Conservation (phyloP, 352 stramenopile genomes). For the Globisporangium takayamanum region DNA sequence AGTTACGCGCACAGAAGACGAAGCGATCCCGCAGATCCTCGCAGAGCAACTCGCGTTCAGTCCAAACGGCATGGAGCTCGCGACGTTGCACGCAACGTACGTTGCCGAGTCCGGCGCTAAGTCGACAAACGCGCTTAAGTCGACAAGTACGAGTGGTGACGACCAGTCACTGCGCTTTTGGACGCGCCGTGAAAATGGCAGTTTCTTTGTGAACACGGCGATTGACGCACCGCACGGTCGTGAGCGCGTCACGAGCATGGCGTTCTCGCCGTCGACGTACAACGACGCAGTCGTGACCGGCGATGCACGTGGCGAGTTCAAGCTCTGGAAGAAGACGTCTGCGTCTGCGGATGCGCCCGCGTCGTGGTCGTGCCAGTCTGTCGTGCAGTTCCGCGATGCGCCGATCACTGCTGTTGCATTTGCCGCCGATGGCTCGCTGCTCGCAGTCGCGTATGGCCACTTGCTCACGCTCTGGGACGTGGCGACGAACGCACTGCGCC, state of each 20-base stretch:
- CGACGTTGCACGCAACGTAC: slow-evolving; percentile 47
- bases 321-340: slow-evolving; percentile 64
- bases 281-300: slow-evolving; percentile 53
- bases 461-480: slow-evolving; percentile 86
- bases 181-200: slow-evolving; percentile 63
- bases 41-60: slow-evolving; percentile 56
- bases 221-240: slow-evolving; percentile 73
- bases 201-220: slow-evolving; percentile 77
- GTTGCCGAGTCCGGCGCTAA: slow-evolving; percentile 11
- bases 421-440: slow-evolving; percentile 67
- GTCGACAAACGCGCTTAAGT: no score
- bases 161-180: slow-evolving; percentile 74
- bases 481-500: slow-evolving; percentile 58
- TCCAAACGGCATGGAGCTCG: slow-evolving; percentile 36
- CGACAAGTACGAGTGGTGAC: slow-evolving; percentile 16
- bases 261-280: slow-evolving; percentile 37
- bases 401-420: slow-evolving; percentile 68
- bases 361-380: slow-evolving; percentile 75
- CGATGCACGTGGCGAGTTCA: slow-evolving; percentile 69
- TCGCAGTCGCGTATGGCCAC: slow-evolving; percentile 76
- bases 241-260: slow-evolving; percentile 40
- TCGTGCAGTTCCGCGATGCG: slow-evolving; percentile 68
- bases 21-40: slow-evolving; percentile 42
- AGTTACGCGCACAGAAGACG: slow-evolving; percentile 70
- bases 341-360: slow-evolving; percentile 7